Percentiles rank a stretch among this genome's conserved stretches.
These are phyloP conservation scores for Mesotaenium endlicherianum DNA, from an alignment of 139 green algal species.

Conservation along the genomic window DNA sequence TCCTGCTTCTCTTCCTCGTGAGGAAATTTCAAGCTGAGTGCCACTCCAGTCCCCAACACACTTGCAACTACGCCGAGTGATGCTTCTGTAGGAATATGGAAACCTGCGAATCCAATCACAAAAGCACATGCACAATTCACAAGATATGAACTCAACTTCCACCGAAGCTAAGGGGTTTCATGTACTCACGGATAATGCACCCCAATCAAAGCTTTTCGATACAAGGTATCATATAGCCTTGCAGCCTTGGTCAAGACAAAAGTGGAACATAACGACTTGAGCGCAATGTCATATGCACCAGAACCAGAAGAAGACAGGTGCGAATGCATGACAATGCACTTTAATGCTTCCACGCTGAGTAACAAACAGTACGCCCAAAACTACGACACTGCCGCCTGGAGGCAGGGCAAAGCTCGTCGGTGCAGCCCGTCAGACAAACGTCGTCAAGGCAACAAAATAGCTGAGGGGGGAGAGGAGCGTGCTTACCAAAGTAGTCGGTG, in stretches of 20 bases:
- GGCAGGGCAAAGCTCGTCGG: background rate
- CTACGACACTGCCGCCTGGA: background rate
- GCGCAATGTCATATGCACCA: background rate
- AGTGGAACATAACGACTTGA: slow-evolving; percentile 18
- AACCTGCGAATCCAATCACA: slow-evolving; percentile 15
- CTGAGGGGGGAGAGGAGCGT: slow-evolving; percentile 2
- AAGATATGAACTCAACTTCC: background rate
- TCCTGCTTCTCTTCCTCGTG: background rate
- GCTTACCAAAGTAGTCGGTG: slow-evolving; percentile 50
- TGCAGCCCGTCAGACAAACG: background rate
- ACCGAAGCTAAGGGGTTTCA: too few species aligned
- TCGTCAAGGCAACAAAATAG: slow-evolving; percentile 10
- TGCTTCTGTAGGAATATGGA: slow-evolving; percentile 39
- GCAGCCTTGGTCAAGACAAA: background rate
- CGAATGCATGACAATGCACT: slow-evolving; percentile 9
- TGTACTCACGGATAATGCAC: background rate
- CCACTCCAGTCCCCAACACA: slow-evolving; percentile 47
- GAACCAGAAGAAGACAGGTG: slow-evolving; percentile 6
- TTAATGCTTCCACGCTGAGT: background rate
- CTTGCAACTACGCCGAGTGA: slow-evolving; percentile 50
- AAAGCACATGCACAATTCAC: slow-evolving; percentile 7
- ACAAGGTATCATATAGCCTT: slow-evolving; percentile 16
- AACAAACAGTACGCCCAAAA: background rate
- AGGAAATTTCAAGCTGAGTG: slow-evolving; percentile 33
- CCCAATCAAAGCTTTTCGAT: slow-evolving; percentile 9